A percentile compares a stretch with the other conserved stretches of the same genome.
These are phyloP conservation scores for Nissolia schottii DNA, from an alignment of 306 rosid genomes.

Conservation along the genomic window DNA sequence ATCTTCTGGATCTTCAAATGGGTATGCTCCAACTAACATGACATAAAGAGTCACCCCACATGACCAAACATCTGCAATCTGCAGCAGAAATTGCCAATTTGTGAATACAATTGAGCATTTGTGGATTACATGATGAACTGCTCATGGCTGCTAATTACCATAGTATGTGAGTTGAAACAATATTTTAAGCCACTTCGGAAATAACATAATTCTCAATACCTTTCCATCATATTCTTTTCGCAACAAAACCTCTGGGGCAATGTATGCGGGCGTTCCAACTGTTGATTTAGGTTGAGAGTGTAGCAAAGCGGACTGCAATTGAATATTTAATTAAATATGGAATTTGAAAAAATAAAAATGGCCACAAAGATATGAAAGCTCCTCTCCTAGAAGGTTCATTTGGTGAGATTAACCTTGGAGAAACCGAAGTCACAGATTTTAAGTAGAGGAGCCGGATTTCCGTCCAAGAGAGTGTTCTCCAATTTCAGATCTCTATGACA, in stretches of 20 bases:
- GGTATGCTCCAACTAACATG: conserved; percentile 91
- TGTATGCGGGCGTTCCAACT: conserved; percentile 94
- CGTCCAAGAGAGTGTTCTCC: conserved; percentile 90
- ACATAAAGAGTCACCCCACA: conserved; percentile 90
- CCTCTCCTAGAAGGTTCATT: neutral
- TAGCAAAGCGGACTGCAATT: conserved; percentile 65
- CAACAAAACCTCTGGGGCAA: conserved; percentile 85
- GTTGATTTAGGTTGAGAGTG: conserved; percentile 91
- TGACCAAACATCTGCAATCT: conserved; percentile 98
- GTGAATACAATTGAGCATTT: conserved; percentile 12
- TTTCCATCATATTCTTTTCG: conserved; percentile 86
- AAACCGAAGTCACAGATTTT: conserved; percentile 94
- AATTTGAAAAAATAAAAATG: neutral
- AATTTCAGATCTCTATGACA: conserved; percentile 94
- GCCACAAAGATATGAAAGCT: neutral
- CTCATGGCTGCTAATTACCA: neutral
- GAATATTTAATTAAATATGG: neutral
- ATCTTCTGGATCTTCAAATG: conserved; percentile 94
- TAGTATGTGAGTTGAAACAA: neutral
- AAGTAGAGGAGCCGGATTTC: conserved; percentile 73
- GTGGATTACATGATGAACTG: neutral
- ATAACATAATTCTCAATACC: conserved; percentile 38
- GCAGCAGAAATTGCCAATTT: conserved; percentile 26
- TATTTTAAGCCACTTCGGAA: neutral
- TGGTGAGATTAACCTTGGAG: conserved; percentile 66